These are phyloP conservation scores for Volvox reticuliferus DNA, from an alignment of 139 green algal genomes.

Conservation along the genomic window DNA sequence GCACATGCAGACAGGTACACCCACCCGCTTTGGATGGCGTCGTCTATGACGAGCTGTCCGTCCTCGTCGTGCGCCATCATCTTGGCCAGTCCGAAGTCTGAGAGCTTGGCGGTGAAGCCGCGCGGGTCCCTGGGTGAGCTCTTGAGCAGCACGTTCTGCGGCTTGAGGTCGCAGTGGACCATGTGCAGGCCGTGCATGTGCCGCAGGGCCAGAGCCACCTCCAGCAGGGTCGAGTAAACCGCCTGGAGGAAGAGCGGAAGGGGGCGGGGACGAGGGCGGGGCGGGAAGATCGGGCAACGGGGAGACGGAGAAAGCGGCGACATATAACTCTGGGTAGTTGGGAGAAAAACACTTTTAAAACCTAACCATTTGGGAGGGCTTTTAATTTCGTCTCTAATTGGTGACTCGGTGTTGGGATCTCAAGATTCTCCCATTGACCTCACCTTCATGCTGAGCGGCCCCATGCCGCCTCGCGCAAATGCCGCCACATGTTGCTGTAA, in stretches of 20 bases:
- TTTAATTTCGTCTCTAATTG: too few species aligned
- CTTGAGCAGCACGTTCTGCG: constrained; percentile 77
- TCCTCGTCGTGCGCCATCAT: constrained; percentile 43
- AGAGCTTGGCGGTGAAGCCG: constrained; percentile 75
- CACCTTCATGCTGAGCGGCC: constrained; percentile 32
- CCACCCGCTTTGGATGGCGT: constrained; percentile 4
- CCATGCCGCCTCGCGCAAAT: neutral
- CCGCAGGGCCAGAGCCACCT: constrained; percentile 52
- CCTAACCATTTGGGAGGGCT: too few species aligned
- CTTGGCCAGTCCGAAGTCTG: constrained; percentile 76
- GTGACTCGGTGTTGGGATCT: too few species aligned
- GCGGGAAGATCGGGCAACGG: neutral
- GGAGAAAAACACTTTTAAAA: too few species aligned
- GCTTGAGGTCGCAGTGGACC: constrained; percentile 78
- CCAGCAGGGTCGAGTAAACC: constrained; percentile 45
- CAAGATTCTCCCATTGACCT: too few species aligned
- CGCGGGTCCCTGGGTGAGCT: constrained; percentile 48
- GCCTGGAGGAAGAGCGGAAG: neutral
- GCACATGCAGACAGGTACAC: neutral
- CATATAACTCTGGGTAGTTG: too few species aligned
- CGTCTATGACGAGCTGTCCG: constrained; percentile 36
- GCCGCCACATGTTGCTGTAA: neutral
- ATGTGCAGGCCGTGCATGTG: constrained; percentile 74
- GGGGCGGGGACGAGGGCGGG: neutral
- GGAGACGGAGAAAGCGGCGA: neutral